A percentile compares a stretch with the other conserved stretches of the same genome.
Evolutionary conservation across 192 early-diverging fungal species (phyloP).

Genomic region (Backusella sp.): DNA sequence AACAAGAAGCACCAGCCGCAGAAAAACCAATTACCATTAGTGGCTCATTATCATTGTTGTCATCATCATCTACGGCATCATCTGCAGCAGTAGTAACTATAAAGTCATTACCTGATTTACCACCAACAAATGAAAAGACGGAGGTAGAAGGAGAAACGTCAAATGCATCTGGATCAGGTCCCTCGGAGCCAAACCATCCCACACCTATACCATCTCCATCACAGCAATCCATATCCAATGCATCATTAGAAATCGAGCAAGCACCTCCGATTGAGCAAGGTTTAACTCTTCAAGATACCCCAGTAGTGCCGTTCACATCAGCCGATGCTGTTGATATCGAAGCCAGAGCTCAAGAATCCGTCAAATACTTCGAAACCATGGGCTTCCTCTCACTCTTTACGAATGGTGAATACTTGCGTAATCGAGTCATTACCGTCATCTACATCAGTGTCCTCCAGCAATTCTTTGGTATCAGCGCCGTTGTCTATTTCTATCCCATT

Average conservation of each 20-base stretch:
- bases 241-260: neutral
- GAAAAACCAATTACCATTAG: neutral
- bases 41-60: neutral
- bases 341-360: neutral
- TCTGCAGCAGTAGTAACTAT: neutral
- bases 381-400: neutral
- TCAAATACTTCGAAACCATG: neutral
- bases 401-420: neutral
- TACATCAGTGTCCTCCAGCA: neutral
- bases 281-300: too few relatives aligned
- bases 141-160: neutral
- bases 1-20: neutral
- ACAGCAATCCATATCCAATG: neutral
- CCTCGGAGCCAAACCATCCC: neutral
- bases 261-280: neutral
- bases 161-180: neutral
- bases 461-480: neutral
- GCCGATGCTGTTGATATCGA: neutral
- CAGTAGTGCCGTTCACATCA: neutral
- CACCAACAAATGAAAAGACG: neutral
- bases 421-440: neutral
- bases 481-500: neutral
- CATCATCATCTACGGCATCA: neutral
- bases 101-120: neutral
- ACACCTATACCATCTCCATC: too few relatives aligned